phyloP scores from a whole-genome alignment of 1,284 basidiomycete genomes.

The Lentinula novae-zelandiae region DNA sequence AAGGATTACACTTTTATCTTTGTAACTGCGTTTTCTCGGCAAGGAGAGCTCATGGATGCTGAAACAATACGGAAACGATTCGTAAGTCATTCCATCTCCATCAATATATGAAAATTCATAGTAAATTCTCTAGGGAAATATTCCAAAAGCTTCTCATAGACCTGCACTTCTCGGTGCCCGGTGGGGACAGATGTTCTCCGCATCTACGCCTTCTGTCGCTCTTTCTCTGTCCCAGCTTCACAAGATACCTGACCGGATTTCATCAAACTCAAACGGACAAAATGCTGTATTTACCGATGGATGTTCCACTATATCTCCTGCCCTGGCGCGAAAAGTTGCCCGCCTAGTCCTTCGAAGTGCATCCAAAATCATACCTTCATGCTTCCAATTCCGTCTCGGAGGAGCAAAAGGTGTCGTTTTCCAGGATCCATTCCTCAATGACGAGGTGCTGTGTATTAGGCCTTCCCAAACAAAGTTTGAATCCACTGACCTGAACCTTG shows the following conservation, averaged over 20 bases:
- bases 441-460: background rate
- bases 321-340: background rate
- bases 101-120: background rate
- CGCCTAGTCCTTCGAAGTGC: background rate
- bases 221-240: background rate
- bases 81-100: background rate
- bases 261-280: background rate
- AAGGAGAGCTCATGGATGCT: background rate
- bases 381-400: constrained; percentile 2
- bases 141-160: constrained; percentile 1
- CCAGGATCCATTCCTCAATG: background rate
- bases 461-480: constrained; percentile 4
- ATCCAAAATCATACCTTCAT: background rate
- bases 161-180: constrained; percentile 1
- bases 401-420: constrained; percentile 3
- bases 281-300: constrained; percentile 3
- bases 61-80: background rate
- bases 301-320: background rate
- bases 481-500: background rate
- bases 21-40: background rate
- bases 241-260: background rate
- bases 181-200: constrained; percentile 6
- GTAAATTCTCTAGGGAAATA: background rate
- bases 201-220: background rate
- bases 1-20: constrained; percentile 44